A percentile compares a stretch with the other conserved stretches of the same genome.
Conservation (phyloP, 1,139 yeast species). For the Sugiyamaella xylanicola region DNA sequence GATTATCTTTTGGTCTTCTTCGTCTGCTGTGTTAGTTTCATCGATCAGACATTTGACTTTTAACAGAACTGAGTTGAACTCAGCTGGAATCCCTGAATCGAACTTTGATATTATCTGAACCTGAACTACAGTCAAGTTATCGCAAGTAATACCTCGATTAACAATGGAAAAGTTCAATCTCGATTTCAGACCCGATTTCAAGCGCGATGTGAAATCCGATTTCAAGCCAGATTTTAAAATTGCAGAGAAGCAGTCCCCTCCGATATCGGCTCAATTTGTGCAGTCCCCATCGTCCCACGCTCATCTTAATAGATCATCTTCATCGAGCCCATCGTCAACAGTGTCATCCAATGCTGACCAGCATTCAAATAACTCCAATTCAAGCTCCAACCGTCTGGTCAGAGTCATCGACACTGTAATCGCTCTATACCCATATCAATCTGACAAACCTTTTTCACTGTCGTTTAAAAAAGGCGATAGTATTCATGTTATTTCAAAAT, state of each 20-base stretch:
- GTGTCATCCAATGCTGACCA: constrained; percentile 4
- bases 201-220: constrained; percentile 7
- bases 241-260: neutral
- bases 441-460: constrained; percentile 64
- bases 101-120: neutral
- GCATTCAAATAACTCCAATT: neutral
- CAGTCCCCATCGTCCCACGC: constrained; percentile 15
- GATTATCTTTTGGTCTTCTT: neutral
- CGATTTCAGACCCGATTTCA: constrained; percentile 12
- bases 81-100: neutral
- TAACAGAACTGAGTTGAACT: neutral
- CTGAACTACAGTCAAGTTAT: no score
- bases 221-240: constrained; percentile 8
- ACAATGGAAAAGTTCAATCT: constrained; percentile 8
- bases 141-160: no score
- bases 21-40: neutral
- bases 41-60: neutral
- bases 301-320: constrained; percentile 7
- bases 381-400: neutral
- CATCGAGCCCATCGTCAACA: constrained; percentile 15
- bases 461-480: constrained; percentile 65
- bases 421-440: constrained; percentile 70
- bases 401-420: constrained; percentile 31
- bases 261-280: constrained; percentile 9
- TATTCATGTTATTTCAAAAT: constrained; percentile 58